Conservation (phyloP, 139 green algal species). For the Auxenochlorella protothecoides region DNA sequence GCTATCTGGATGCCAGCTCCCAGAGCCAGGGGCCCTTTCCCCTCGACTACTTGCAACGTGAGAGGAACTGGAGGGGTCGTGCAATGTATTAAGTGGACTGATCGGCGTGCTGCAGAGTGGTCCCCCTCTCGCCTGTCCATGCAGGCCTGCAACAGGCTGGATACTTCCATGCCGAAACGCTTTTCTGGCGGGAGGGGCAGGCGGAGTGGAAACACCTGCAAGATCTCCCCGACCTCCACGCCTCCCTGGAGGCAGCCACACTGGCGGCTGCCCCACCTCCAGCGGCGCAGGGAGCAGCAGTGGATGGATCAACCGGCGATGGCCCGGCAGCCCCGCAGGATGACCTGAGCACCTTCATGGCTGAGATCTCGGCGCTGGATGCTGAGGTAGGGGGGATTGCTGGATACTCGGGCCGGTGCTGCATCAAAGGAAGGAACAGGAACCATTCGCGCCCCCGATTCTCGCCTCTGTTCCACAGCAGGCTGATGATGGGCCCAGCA, state of each 20-base stretch:
- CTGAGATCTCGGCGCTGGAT: slow-evolving; percentile 52
- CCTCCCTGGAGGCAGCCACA: not conserved
- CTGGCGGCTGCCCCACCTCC: not conserved
- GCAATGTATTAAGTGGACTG: too few relatives aligned
- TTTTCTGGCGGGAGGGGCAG: slow-evolving; percentile 36
- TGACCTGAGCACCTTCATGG: slow-evolving; percentile 47
- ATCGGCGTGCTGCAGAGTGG: too few relatives aligned
- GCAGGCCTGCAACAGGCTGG: slow-evolving; percentile 14
- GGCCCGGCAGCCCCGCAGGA: slow-evolving; percentile 5
- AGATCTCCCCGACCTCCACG: slow-evolving; percentile 13
- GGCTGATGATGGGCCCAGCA: too few relatives aligned
- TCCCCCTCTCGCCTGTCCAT: not conserved
- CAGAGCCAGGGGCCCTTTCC: slow-evolving; percentile 21
- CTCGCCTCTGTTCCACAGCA: too few relatives aligned
- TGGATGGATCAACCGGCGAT: not conserved
- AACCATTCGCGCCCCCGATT: too few relatives aligned
- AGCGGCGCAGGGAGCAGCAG: not conserved
- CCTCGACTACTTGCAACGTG: slow-evolving; percentile 18
- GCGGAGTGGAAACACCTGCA: slow-evolving; percentile 23
- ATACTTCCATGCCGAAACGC: slow-evolving; percentile 14
- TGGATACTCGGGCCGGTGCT: too few relatives aligned
- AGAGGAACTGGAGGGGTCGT: not conserved
- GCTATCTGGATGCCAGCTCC: slow-evolving; percentile 17
- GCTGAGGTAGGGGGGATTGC: not conserved
- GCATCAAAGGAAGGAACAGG: too few relatives aligned